Base-by-base conservation (phyloP, 176 grass and related monocot genomes). In the Raddia guianensis region DNA sequence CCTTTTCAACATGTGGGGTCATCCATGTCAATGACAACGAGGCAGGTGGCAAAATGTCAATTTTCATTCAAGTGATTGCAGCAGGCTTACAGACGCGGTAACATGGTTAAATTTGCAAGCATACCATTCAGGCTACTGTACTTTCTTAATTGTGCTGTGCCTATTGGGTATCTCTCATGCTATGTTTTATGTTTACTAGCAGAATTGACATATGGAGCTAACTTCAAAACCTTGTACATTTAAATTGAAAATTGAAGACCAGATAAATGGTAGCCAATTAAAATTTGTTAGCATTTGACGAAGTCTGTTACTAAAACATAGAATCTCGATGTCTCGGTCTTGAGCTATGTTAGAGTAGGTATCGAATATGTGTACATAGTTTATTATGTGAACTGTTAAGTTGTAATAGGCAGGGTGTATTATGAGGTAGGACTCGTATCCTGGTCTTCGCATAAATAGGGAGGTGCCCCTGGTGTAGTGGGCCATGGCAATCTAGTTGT, bases 271-370 rank as follows among this genome's bases (percentile, higher is more conserved):
- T 51, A 73, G 14, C 13, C 5, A 84, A 53, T 73, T 34, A 77
- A 52, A 65, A 9, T 16, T 47, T 20, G 12, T 62, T 47, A 53
- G 9, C 9, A 57, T 79, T 62, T 67, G 5, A 68, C 37, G 46
- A 88, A 45, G 45, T 66, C 56, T 50, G 9, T 0, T 52, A 68
- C 19, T 55, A 57, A 60, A 74, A 40, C 27, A 4, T 27, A 77
- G 80, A 70, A 74, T 67, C 5, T 52, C 2, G 33, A 5, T 9
- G 68, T 6, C 34, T 45, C 11, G 62, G 9, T 69, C 12, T 74
- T 47, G 61, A 68, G 20, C 62, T 80, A 60, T 11, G 27, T 27
- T 27, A 27, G 27, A 27, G 27, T 27, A 27, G 27, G 27, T 27
- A 27, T 27, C 27, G 27, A 27, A 1, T 27, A 27, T 27, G 27